Evolutionary conservation across 148 eudicot genomes (phyloP), one percentile per base, ranked within the genome.

Genomic region (Nyssa sinensis): DNA sequence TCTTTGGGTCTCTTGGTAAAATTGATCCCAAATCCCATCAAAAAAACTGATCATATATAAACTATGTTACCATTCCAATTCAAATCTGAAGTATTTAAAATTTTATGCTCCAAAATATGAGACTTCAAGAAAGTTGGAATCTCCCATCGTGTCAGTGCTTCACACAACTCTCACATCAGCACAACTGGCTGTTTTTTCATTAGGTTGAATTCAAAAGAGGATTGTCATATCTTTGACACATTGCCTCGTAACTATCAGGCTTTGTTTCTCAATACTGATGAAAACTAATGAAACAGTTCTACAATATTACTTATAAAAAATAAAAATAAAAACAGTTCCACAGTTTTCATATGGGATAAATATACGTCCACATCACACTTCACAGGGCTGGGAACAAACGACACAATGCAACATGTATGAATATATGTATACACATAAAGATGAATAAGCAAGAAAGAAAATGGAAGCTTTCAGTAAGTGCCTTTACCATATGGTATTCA

Each of bases 401-500:
- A 17, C 51, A 2, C 35, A 30, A 12, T 2, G 29, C 57, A 5
- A 28, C 13, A 75, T 39, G 39, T 9, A n/a, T 61, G 55, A 5
- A n/a, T 25, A 57, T 70, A 47, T 32, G 64, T 57, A 32, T 1
- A 44, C n/a, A n/a, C n/a, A n/a, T n/a, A n/a, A n/a, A n/a, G n/a
- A n/a, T 44, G 51, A 19, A 44, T 19, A 62, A 44, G 30, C 59
- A 62, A 21, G 16, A 13, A 53, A 76, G 37, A 53, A 62, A 71
- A 19, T 27, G 25, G 21, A 49, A 19, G 37, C 49, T 28, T 59
- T 47, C 19, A 63, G 2, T 10, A 2, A 13, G 14, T 32, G 28
- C 62, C 70, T 66, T 47, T 86, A 93, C 98, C 98, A 93, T 91
- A 86, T 93, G 98, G 81, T 94, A 94, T 74, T 88, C 98, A 81